A percentile compares a stretch with the other conserved stretches of the same genome.
These are phyloP conservation scores for Pichia rugopelliculosa DNA, from an alignment of 805 yeast species.

Conservation along the genomic window DNA sequence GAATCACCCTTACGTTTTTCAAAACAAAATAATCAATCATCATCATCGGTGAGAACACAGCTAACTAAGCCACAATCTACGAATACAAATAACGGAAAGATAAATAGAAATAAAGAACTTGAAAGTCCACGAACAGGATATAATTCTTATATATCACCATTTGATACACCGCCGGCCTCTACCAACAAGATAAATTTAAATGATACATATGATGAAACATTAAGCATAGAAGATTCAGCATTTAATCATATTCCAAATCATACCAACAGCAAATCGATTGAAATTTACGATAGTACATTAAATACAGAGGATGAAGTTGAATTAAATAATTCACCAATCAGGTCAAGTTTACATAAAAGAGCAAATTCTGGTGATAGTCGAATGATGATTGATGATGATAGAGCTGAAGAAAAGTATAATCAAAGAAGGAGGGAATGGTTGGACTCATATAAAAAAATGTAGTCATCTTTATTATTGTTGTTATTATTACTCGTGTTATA, in stretches of 20 bases:
- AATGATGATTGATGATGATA: slow-evolving; percentile 1
- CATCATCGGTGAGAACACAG: not conserved
- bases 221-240: not conserved
- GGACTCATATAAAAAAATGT: slow-evolving; percentile 26
- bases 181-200: not conserved
- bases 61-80: not conserved
- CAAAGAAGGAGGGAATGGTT: slow-evolving; percentile 35
- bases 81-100: not conserved
- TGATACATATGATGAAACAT: not conserved
- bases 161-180: slow-evolving; percentile 13
- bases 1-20: slow-evolving; percentile 20
- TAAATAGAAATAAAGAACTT: not conserved
- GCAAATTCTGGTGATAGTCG: slow-evolving; percentile 4
- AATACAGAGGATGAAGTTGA: not conserved
- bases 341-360: slow-evolving; percentile 2
- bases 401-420: slow-evolving; percentile 38
- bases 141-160: slow-evolving; percentile 7
- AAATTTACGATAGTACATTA: not conserved
- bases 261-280: not conserved
- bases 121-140: not conserved
- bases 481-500: no score
- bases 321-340: not conserved
- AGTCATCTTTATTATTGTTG: not conserved
- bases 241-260: not conserved
- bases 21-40: not conserved